These are phyloP conservation scores for Metarhizium anisopliae DNA, from an alignment of 2,329 filamentous ascomycete species.

Conservation along the genomic window DNA sequence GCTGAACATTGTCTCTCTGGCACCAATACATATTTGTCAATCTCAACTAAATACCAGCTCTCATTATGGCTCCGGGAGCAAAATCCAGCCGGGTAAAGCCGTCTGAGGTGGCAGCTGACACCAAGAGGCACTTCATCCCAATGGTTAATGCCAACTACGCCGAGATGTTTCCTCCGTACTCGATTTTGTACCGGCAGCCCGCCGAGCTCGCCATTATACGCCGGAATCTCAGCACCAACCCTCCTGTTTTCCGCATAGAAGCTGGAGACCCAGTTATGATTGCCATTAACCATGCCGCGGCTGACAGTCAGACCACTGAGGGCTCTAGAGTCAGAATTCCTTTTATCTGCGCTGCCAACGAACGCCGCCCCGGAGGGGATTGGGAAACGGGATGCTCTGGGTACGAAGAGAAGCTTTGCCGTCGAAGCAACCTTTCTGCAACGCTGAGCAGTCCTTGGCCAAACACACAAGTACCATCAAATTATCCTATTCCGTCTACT, in stretches of 20 bases:
- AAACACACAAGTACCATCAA: slow-evolving; percentile 32
- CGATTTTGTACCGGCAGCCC: slow-evolving; percentile 47
- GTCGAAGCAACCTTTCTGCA: slow-evolving; percentile 64
- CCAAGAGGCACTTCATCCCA: slow-evolving; percentile 62
- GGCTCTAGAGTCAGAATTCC: slow-evolving; percentile 39
- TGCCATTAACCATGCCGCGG: slow-evolving; percentile 46
- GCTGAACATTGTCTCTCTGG: neutral
- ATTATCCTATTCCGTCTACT: slow-evolving; percentile 64
- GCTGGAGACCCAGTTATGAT: slow-evolving; percentile 50
- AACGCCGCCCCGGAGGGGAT: slow-evolving; percentile 68
- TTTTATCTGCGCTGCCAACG: slow-evolving; percentile 67
- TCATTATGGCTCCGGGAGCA: slow-evolving; percentile 21
- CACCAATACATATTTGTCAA: neutral
- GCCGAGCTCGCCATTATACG: slow-evolving; percentile 35
- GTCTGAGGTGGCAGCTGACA: slow-evolving; percentile 62
- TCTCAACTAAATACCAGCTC: neutral
- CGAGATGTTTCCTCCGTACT: slow-evolving; percentile 46
- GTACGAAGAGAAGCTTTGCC: slow-evolving; percentile 59
- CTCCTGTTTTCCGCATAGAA: slow-evolving; percentile 42
- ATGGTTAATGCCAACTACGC: slow-evolving; percentile 49
- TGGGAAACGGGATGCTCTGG: slow-evolving; percentile 56
- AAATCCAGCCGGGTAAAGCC: slow-evolving; percentile 25
- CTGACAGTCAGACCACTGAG: slow-evolving; percentile 29
- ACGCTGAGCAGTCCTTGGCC: slow-evolving; percentile 54
- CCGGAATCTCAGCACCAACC: slow-evolving; percentile 24